Evolutionary conservation across 352 stramenopile species (phyloP).

Genomic region (Phytopythium ostracodes): DNA sequence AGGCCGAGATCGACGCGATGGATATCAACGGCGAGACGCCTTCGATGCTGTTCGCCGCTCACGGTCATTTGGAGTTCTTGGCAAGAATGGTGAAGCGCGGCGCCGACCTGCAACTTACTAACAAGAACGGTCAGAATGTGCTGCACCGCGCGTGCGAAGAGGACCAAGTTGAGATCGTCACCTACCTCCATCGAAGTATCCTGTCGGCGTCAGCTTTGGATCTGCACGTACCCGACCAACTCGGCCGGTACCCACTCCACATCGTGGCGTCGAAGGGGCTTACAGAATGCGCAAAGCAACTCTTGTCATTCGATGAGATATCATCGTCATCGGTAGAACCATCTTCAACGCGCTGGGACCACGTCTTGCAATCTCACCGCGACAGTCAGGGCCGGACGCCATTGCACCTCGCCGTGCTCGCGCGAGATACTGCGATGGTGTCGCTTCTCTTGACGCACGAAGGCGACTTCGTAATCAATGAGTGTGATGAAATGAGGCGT

Average conservation of each 20-base stretch:
- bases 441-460: slow-evolving; percentile 22
- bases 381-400: slow-evolving; percentile 24
- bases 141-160: slow-evolving; percentile 57
- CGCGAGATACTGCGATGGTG: slow-evolving; percentile 29
- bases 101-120: slow-evolving; percentile 21
- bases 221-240: slow-evolving; percentile 26
- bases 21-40: slow-evolving; percentile 46
- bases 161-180: slow-evolving; percentile 59
- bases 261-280: slow-evolving; percentile 38
- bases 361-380: slow-evolving; percentile 19
- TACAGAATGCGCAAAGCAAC: slow-evolving; percentile 43
- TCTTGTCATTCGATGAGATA: slow-evolving; percentile 21
- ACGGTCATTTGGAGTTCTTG: slow-evolving; percentile 44
- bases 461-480: slow-evolving; percentile 13
- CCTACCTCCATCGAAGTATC: slow-evolving; percentile 23
- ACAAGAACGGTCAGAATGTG: slow-evolving; percentile 32
- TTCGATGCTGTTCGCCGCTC: slow-evolving; percentile 47
- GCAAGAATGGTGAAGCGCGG: slow-evolving; percentile 24
- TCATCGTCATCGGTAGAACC: background rate
- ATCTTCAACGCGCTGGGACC: slow-evolving; percentile 11
- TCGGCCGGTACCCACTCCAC: slow-evolving; percentile 41
- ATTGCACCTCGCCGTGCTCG: slow-evolving; percentile 37
- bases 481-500: slow-evolving; percentile 29
- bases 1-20: slow-evolving; percentile 32
- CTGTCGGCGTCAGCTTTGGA: background rate